Evolutionary conservation across 2,329 filamentous ascomycete species (phyloP).

Genomic region (Colletotrichum paranaense): DNA sequence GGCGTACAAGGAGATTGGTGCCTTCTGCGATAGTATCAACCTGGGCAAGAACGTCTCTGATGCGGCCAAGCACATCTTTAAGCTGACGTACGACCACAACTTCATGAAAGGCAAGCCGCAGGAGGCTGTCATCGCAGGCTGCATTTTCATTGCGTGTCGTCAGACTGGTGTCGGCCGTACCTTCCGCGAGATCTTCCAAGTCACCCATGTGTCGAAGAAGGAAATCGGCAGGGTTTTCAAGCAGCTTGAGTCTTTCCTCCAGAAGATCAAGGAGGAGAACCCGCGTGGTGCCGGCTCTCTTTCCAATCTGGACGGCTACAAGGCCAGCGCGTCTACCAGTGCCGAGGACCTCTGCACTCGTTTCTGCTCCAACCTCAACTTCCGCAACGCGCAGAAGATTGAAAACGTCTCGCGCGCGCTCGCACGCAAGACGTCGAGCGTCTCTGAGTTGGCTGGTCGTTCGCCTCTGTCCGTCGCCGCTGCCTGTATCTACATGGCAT

Average conservation of each 20-base stretch:
- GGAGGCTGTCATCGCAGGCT: conserved; percentile 93
- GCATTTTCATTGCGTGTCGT: conserved; percentile 97
- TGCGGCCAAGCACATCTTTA: conserved; percentile 94
- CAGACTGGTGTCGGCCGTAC: conserved; percentile 88
- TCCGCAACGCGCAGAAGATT: conserved; percentile 77
- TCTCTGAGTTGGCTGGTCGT: conserved; percentile 87
- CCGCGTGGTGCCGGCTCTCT: conserved; percentile 60
- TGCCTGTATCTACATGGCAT: conserved; percentile 96
- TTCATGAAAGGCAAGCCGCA: conserved; percentile 95
- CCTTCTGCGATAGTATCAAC: conserved; percentile 86
- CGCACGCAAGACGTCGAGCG: conserved; percentile 79
- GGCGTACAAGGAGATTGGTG: conserved; percentile 90
- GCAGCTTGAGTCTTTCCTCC: conserved; percentile 87
- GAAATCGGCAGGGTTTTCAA: conserved; percentile 98
- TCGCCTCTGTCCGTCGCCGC: conserved; percentile 95
- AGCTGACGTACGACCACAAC: conserved; percentile 91
- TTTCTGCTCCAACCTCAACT: conserved; percentile 86
- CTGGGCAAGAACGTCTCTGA: conserved; percentile 86
- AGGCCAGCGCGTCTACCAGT: conserved; percentile 80
- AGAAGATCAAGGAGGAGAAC: conserved; percentile 75
- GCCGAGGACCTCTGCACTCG: conserved; percentile 88
- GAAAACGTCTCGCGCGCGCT: conserved; percentile 84
- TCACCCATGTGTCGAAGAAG: conserved; percentile 96
- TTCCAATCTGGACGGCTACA: conserved; percentile 75
- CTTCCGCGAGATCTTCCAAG: conserved; percentile 92